Conservation (phyloP, 108 stramenopile genomes). For the Bacterosira constricta region DNA sequence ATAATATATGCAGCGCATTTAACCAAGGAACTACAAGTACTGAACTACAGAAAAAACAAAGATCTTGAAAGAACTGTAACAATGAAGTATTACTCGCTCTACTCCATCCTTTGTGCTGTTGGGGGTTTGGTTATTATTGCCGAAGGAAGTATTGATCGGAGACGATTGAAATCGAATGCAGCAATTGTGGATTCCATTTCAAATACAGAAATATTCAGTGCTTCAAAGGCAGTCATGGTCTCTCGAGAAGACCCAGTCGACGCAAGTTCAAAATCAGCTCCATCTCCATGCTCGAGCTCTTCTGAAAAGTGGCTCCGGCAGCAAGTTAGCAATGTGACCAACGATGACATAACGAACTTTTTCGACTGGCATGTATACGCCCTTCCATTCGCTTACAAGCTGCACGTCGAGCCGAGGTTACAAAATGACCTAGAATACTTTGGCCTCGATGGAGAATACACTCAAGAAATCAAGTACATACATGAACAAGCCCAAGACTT, state of each 20-base stretch:
- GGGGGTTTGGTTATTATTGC: background rate
- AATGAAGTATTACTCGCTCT: too few relatives aligned
- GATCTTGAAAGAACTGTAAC: too few relatives aligned
- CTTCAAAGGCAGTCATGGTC: conserved; percentile 11
- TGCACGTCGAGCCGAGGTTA: conserved; percentile 10
- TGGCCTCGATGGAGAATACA: conserved; percentile 41
- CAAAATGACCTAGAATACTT: conserved; percentile 32
- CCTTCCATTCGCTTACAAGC: conserved; percentile 41
- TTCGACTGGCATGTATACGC: conserved; percentile 30
- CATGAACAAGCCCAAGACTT: conserved; percentile 30
- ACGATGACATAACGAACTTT: conserved; percentile 32
- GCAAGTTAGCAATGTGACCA: background rate
- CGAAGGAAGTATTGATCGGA: background rate
- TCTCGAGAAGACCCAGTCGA: conserved; percentile 9
- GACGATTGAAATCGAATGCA: background rate
- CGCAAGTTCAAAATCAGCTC: background rate
- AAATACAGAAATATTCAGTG: background rate
- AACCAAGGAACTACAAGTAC: too few relatives aligned
- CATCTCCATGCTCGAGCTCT: conserved; percentile 26
- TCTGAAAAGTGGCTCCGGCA: conserved; percentile 27
- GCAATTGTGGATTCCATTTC: background rate
- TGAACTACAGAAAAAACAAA: too few relatives aligned
- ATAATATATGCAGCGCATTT: too few relatives aligned
- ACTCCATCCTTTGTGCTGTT: background rate
- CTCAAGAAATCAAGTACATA: conserved; percentile 24